Base-by-base conservation (phyloP, 495 filamentous ascomycete species). In the Bathelium albidoporum region DNA sequence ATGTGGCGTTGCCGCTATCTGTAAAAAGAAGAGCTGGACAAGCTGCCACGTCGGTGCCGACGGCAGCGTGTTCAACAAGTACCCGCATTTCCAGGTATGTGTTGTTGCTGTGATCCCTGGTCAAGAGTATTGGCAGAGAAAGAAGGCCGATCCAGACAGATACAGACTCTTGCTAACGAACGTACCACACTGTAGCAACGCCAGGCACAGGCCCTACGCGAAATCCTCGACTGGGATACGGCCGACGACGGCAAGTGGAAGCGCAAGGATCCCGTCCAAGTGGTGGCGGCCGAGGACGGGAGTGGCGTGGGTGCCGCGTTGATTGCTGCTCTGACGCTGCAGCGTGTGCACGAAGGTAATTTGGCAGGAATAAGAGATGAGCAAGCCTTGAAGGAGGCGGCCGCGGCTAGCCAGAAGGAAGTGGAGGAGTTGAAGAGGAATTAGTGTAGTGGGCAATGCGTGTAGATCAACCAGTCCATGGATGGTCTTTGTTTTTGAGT, bases 1-100 rank as follows among this genome's bases (percentile, higher is more conserved):
- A 53, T 97, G 93, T 70, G 93, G 93, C 73, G 89, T 96, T 59
- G 90, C 93, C 3, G 93, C 92, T 58, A 97, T 97, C 69, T 91
- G 89, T 80, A 93, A 84, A 74, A 97, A 96, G 87, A 97, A 96
- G 81, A 84, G 86, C 63, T 90, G 89, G 67, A 77, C 85, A 66
- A 82, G 85, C 16, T 95, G 89, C 82, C 92, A 97, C 74, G 93
- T 97, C 22, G 93, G 93, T 69, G 93, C 93, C 43, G 93, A 97
- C 69, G 93, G 93, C 28, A 93, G 89, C 12, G 91, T 97, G 49
- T 97, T 97, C 81, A 96, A 95, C 81, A 96, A 96, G 75, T 97
- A 97, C 77, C 93, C 93, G 1, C 89, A 96, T 75, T 97, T 97
- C 82, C 93, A 96, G 81, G 65, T 66, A 32, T 10, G 61, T 26